These are phyloP conservation scores for Mortierella sp. DNA, from an alignment of 371 early-diverging fungal species.

Conservation along the genomic window DNA sequence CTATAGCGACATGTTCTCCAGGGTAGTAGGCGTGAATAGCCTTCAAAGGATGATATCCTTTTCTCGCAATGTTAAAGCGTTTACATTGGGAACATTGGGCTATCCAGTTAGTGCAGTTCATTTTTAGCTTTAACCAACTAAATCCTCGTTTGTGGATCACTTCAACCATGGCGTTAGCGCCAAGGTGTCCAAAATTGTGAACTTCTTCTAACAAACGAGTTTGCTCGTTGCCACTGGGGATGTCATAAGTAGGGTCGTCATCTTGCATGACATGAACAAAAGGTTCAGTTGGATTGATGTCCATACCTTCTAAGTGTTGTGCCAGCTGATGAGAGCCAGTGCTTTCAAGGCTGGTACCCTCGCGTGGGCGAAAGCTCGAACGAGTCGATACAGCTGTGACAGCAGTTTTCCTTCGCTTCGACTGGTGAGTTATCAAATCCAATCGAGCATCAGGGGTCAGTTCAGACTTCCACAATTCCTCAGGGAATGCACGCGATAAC, in stretches of 20 bases:
- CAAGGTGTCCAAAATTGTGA: constrained; percentile 7
- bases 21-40: constrained; percentile 5
- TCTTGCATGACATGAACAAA: background rate
- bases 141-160: background rate
- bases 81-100: background rate
- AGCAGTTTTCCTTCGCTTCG: background rate
- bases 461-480: background rate
- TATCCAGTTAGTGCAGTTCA: background rate
- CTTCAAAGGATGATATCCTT: constrained; percentile 13
- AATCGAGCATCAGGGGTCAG: background rate
- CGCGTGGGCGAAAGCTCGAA: background rate
- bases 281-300: background rate
- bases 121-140: background rate
- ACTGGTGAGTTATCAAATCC: too few relatives aligned
- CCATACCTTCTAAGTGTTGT: background rate
- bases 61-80: background rate
- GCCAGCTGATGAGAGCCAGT: background rate
- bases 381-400: background rate
- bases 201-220: background rate
- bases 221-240: background rate
- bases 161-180: constrained; percentile 1
- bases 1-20: constrained; percentile 17
- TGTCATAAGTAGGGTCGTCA: background rate
- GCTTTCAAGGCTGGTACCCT: background rate
- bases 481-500: constrained; percentile 25